Conservation (phyloP, 73 alveolate genomes). For the Paramecium primaurelia region DNA sequence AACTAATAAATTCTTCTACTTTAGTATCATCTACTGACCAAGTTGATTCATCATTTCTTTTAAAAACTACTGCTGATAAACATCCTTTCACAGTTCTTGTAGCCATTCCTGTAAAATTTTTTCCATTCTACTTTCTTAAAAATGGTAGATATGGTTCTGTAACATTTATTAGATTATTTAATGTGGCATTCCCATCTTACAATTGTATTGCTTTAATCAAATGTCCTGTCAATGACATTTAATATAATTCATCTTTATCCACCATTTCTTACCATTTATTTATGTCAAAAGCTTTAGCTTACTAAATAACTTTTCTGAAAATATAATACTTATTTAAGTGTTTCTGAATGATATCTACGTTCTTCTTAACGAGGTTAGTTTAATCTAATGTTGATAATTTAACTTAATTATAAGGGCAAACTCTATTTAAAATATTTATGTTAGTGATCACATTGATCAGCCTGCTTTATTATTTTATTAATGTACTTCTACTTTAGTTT, state of each 20-base stretch:
- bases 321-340: neutral
- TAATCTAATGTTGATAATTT: neutral
- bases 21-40: neutral
- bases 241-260: neutral
- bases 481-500: neutral
- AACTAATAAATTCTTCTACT: neutral
- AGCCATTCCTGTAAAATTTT: neutral
- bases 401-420: neutral
- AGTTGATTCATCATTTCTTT: neutral
- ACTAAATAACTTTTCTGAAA: neutral
- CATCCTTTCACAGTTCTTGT: slow-evolving; percentile 5
- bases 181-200: neutral
- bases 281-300: neutral
- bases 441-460: neutral
- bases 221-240: slow-evolving; percentile 42
- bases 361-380: neutral
- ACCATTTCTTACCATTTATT: neutral
- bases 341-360: neutral
- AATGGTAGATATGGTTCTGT: slow-evolving; percentile 27
- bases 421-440: neutral
- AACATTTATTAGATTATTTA: neutral
- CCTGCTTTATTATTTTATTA: neutral
- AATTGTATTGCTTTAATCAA: neutral
- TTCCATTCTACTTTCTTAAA: slow-evolving; percentile 7
- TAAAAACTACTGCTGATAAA: neutral